Percentiles rank a stretch among this genome's conserved stretches.
These are phyloP conservation scores for Diddensiella santjacobensis DNA, from an alignment of 805 yeast genomes.

Conservation along the genomic window DNA sequence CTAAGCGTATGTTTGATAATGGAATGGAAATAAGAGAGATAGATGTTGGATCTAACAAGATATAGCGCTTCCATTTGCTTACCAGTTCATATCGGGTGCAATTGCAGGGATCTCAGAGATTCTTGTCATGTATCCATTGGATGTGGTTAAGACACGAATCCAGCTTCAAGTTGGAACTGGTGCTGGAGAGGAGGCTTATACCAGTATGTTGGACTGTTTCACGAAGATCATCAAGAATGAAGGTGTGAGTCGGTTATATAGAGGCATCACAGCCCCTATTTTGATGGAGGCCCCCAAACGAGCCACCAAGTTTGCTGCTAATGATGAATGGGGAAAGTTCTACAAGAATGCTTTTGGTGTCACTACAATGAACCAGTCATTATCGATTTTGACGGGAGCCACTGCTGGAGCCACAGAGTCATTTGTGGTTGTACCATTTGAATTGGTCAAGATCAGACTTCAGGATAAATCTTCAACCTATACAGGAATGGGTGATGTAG, in stretches of 20 bases:
- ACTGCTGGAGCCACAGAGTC: constrained; percentile 98
- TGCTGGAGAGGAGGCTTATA: constrained; percentile 53
- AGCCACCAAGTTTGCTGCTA: constrained; percentile 97
- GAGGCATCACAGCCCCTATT: constrained; percentile 94
- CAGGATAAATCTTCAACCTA: constrained; percentile 84
- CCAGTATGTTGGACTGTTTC: constrained; percentile 81
- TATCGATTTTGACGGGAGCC: constrained; percentile 92
- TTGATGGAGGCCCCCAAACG: constrained; percentile 99
- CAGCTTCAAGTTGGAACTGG: constrained; percentile 69
- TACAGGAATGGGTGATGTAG: constrained; percentile 80
- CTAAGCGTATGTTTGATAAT: constrained; percentile 2
- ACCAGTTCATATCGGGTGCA: constrained; percentile 91
- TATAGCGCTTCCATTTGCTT: constrained; percentile 71
- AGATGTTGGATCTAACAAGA: too few species aligned
- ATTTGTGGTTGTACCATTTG: constrained; percentile 96
- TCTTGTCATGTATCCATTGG: constrained; percentile 92
- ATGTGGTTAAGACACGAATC: constrained; percentile 94
- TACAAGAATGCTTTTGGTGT: constrained; percentile 72
- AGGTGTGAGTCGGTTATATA: constrained; percentile 71
- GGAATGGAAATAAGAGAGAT: too few species aligned
- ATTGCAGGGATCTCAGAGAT: constrained; percentile 97
- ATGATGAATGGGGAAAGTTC: constrained; percentile 91
- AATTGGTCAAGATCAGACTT: constrained; percentile 87
- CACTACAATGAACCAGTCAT: constrained; percentile 65
- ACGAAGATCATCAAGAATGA: constrained; percentile 79